These are phyloP conservation scores for Stagonosporopsis vannaccii DNA, from an alignment of 2,329 filamentous ascomycete genomes.

Conservation along the genomic window DNA sequence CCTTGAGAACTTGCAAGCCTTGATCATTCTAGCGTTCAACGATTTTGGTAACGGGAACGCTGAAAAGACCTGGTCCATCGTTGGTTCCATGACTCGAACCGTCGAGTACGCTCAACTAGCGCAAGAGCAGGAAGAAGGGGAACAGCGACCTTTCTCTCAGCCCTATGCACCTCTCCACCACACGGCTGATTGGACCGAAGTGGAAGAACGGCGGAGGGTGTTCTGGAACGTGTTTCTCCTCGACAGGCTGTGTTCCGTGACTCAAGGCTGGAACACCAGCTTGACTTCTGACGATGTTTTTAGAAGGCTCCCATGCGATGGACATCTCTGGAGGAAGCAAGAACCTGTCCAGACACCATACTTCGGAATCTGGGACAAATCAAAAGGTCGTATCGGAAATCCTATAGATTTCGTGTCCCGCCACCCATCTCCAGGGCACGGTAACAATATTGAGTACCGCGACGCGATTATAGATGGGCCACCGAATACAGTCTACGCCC, in stretches of 20 bases:
- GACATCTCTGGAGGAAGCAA: conserved; percentile 29
- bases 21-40: conserved; percentile 25
- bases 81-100: conserved; percentile 28
- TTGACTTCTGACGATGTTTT: conserved; percentile 30
- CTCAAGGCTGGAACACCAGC: conserved; percentile 30
- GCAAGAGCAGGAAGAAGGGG: conserved; percentile 26
- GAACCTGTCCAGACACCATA: conserved; percentile 26
- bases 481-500: background rate
- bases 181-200: conserved; percentile 26
- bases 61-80: conserved; percentile 24
- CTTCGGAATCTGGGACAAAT: conserved; percentile 34
- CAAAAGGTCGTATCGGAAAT: conserved; percentile 26
- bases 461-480: background rate
- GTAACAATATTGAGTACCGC: background rate
- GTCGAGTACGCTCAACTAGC: conserved; percentile 27
- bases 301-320: conserved; percentile 28
- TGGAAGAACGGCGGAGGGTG: conserved; percentile 26
- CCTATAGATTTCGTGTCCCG: conserved; percentile 23
- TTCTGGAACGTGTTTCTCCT: conserved; percentile 33
- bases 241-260: conserved; percentile 27
- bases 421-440: conserved; percentile 7
- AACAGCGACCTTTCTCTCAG: conserved; percentile 19
- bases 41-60: conserved; percentile 27
- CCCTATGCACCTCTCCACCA: conserved; percentile 16
- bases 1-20: conserved; percentile 21